phyloP scores from a whole-genome alignment of 768 basidiomycete species.

The Suillus brevipes region DNA sequence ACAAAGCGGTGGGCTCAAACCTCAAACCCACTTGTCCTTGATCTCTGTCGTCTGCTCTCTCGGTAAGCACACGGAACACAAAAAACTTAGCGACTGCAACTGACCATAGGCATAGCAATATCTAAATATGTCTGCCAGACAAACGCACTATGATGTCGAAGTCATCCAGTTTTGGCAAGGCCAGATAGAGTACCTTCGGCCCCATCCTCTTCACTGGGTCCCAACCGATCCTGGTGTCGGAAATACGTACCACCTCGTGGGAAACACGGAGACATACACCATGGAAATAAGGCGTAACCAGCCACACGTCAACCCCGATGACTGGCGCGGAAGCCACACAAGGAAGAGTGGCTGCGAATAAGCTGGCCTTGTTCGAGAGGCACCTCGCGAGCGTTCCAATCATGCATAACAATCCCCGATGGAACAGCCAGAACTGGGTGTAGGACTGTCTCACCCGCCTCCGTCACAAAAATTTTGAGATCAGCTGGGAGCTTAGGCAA shows the following conservation, averaged over 20 bases:
- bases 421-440: conserved; percentile 22
- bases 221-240: conserved; percentile 21
- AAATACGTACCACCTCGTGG: conserved; percentile 29
- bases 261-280: conserved; percentile 25
- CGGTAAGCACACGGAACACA: background rate
- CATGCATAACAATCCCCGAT: background rate
- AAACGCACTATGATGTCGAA: conserved; percentile 24
- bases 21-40: background rate
- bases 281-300: conserved; percentile 13
- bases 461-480: conserved; percentile 12
- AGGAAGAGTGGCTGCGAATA: conserved; percentile 18
- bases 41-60: background rate
- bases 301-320: conserved; percentile 8
- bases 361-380: conserved; percentile 20
- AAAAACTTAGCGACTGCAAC: background rate
- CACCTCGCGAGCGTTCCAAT: conserved; percentile 13
- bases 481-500: conserved; percentile 17
- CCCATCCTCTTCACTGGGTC: conserved; percentile 30
- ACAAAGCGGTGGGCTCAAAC: background rate
- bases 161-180: conserved; percentile 32
- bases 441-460: conserved; percentile 20
- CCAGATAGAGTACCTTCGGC: conserved; percentile 16
- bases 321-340: conserved; percentile 28
- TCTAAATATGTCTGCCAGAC: conserved; percentile 16
- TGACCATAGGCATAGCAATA: background rate